Evolutionary conservation across 2,329 filamentous ascomycete genomes (phyloP).

Genomic region (Aphanocladium album): DNA sequence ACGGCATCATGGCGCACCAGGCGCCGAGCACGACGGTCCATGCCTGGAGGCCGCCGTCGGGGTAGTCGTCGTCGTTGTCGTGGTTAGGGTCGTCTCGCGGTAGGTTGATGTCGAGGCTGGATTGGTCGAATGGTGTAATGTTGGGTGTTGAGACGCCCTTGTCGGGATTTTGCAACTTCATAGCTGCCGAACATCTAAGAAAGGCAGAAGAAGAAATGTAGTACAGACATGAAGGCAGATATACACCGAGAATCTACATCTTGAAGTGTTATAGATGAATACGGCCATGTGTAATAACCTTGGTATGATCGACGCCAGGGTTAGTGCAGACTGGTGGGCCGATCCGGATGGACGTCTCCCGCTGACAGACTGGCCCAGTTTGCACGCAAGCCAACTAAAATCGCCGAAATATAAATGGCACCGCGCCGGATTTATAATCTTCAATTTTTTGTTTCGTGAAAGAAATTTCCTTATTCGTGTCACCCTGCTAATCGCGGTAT

Average conservation of each 20-base stretch:
- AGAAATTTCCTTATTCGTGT: not conserved
- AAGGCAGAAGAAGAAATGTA: not conserved
- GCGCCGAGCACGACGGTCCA: constrained; percentile 70
- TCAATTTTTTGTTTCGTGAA: too few relatives aligned
- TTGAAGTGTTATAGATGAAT: not conserved
- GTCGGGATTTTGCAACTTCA: not conserved
- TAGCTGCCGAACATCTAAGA: not conserved
- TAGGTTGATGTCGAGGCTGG: too few relatives aligned
- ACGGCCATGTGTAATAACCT: too few relatives aligned
- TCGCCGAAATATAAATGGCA: not conserved
- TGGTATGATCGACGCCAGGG: not conserved
- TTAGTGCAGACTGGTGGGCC: not conserved
- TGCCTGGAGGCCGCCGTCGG: constrained; percentile 62
- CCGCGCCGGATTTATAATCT: not conserved
- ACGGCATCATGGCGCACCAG: constrained; percentile 60
- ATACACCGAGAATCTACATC: not conserved
- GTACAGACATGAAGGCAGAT: too few relatives aligned
- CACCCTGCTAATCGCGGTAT: too few relatives aligned
- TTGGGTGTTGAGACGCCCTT: not conserved
- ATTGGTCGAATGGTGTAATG: not conserved
- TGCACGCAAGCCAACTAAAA: not conserved
- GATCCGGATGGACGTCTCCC: not conserved
- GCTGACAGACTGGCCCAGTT: not conserved
- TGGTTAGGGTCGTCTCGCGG: not conserved
- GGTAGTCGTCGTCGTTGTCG: constrained; percentile 40